These are phyloP conservation scores for Zygosaccharomyces sapae DNA, from an alignment of 1,139 yeast genomes.

Conservation along the genomic window DNA sequence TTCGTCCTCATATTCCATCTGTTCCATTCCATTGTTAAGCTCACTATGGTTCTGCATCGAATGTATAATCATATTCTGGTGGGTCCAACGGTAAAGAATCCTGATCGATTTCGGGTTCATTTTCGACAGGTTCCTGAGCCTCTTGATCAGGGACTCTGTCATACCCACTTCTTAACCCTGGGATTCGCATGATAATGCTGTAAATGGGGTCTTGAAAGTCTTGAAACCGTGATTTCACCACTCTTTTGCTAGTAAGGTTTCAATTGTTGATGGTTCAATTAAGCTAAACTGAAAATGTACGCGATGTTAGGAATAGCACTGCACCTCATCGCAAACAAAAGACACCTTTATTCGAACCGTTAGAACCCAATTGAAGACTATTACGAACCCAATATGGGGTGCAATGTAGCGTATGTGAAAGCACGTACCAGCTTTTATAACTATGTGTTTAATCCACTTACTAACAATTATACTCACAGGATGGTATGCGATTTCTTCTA, in stretches of 20 bases:
- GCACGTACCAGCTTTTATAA: background rate
- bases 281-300: background rate
- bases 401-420: constrained; percentile 44
- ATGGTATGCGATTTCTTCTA: constrained; percentile 97
- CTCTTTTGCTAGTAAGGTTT: background rate
- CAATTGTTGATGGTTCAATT: background rate
- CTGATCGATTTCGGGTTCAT: background rate
- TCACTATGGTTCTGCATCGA: constrained; percentile 6
- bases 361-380: background rate
- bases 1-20: constrained; percentile 19
- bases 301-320: background rate
- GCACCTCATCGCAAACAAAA: background rate
- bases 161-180: constrained; percentile 14
- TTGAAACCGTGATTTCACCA: no score
- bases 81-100: constrained; percentile 18
- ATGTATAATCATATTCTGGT: constrained; percentile 16
- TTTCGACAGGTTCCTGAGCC: constrained; percentile 6
- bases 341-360: no score
- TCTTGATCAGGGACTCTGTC: constrained; percentile 18
- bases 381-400: constrained; percentile 18
- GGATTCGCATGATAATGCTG: constrained; percentile 7
- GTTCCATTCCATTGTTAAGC: constrained; percentile 9
- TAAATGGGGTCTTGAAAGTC: background rate
- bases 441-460: background rate
- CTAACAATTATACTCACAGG: constrained; percentile 35